A percentile compares a stretch with the other conserved stretches of the same genome.
Evolutionary conservation across 208 protist genomes (phyloP).

Genomic region (Crithidia acanthocephali): DNA sequence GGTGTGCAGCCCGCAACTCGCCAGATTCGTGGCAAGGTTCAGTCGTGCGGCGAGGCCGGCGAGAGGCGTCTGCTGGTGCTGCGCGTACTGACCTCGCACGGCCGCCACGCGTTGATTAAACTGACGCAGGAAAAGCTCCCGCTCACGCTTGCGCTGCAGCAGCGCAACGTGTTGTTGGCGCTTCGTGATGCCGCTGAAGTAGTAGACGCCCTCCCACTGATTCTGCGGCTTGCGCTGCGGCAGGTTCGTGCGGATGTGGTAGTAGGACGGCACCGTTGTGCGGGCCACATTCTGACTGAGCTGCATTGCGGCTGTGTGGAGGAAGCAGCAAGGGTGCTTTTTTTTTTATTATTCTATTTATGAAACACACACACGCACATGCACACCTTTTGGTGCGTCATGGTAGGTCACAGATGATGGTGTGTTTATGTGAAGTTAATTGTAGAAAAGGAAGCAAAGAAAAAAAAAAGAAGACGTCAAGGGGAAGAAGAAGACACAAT

Average conservation of each 20-base stretch:
- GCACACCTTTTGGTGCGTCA: too few relatives aligned
- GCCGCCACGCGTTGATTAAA: slow-evolving; percentile 24
- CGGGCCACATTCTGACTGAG: slow-evolving; percentile 88
- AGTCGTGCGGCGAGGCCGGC: slow-evolving; percentile 26
- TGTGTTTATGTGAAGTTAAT: too few relatives aligned
- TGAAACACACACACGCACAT: too few relatives aligned
- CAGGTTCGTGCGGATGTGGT: slow-evolving; percentile 90
- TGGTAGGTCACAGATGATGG: too few relatives aligned
- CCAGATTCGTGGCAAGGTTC: slow-evolving; percentile 44
- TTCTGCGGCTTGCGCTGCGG: slow-evolving; percentile 84
- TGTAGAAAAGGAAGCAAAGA: too few relatives aligned
- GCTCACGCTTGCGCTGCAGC: slow-evolving; percentile 77
- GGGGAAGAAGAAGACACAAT: too few relatives aligned
- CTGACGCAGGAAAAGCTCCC: slow-evolving; percentile 27
- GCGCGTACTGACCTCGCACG: slow-evolving; percentile 17
- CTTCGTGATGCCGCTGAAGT: slow-evolving; percentile 84
- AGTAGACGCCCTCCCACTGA: slow-evolving; percentile 90
- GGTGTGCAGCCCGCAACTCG: slow-evolving; percentile 60
- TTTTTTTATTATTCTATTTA: too few relatives aligned
- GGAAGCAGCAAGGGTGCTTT: too few relatives aligned
- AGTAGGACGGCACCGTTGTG: slow-evolving; percentile 89
- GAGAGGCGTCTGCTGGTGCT: slow-evolving; percentile 10
- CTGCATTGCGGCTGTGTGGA: slow-evolving; percentile 26
- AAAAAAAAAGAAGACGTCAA: too few relatives aligned
- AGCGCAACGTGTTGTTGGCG: slow-evolving; percentile 78